A percentile compares a stretch with the other conserved stretches of the same genome.
These are phyloP conservation scores for Suillus subluteus DNA, from an alignment of 768 basidiomycete species.

Conservation along the genomic window DNA sequence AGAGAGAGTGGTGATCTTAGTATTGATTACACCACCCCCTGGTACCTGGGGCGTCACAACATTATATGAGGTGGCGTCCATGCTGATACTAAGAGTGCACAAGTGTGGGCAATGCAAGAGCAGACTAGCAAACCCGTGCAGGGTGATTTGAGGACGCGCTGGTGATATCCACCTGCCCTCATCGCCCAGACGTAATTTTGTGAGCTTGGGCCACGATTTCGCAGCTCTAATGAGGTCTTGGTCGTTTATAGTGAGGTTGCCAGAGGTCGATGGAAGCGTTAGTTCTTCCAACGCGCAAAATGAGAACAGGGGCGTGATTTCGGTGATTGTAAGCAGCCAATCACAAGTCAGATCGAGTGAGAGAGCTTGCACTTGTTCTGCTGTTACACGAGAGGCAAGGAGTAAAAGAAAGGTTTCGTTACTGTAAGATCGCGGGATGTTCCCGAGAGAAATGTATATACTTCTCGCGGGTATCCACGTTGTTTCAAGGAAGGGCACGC, in stretches of 20 bases:
- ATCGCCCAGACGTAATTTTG: background rate
- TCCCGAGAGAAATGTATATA: background rate
- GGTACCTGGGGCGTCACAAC: background rate
- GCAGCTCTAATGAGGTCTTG: background rate
- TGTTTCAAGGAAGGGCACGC: background rate
- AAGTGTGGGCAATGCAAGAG: no score
- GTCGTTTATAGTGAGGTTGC: background rate
- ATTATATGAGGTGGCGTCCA: background rate
- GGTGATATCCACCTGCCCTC: background rate
- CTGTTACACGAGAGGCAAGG: background rate
- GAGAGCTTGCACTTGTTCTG: background rate
- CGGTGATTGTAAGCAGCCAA: background rate
- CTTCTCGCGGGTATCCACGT: background rate
- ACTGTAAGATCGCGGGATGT: background rate
- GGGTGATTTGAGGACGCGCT: background rate
- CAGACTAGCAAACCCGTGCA: background rate
- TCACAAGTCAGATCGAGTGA: background rate
- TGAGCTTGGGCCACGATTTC: conserved; percentile 8
- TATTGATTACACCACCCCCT: background rate
- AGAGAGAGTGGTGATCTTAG: conserved; percentile 1
- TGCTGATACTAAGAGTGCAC: no score
- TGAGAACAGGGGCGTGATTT: background rate
- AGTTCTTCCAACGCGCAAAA: background rate
- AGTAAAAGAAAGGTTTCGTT: conserved; percentile 20
- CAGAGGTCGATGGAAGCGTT: background rate